Evolutionary conservation across 2,329 filamentous ascomycete species (phyloP).

Genomic region (Epichloe scottii): DNA sequence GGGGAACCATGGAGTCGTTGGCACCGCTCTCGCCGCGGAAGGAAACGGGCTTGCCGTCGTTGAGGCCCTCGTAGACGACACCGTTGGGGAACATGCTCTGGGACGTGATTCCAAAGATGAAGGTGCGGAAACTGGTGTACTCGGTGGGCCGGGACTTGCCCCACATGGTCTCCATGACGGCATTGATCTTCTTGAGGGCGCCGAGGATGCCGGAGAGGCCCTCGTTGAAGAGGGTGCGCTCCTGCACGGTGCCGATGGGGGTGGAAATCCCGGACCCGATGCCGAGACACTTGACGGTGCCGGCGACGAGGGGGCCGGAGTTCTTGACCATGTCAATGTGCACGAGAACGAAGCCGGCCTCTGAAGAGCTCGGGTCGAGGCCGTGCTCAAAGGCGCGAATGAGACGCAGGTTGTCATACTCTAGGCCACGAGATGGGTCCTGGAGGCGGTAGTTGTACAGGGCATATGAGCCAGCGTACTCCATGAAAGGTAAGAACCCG

Average conservation of each 20-base stretch:
- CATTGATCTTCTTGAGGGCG: constrained; percentile 54
- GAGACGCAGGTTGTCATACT: constrained; percentile 61
- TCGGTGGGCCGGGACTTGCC: constrained; percentile 68
- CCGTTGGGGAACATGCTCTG: constrained; percentile 92
- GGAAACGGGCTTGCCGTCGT: constrained; percentile 53
- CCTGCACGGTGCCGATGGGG: constrained; percentile 10
- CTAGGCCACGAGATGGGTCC: constrained; percentile 42
- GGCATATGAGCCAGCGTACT: constrained; percentile 60
- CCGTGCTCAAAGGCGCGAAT: constrained; percentile 87
- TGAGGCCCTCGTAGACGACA: constrained; percentile 77
- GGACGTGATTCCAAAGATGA: constrained; percentile 91
- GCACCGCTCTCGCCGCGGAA: constrained; percentile 91
- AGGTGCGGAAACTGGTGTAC: constrained; percentile 85
- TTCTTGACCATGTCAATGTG: constrained; percentile 93
- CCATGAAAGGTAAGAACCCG: constrained; percentile 88
- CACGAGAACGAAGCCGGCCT: constrained; percentile 91
- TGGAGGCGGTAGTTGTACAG: constrained; percentile 54
- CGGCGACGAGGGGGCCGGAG: constrained; percentile 64
- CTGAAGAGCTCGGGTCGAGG: constrained; percentile 73
- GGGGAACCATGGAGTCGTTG: constrained; percentile 87
- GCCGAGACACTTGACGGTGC: constrained; percentile 55
- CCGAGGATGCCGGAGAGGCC: constrained; percentile 49
- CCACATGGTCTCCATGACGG: constrained; percentile 88
- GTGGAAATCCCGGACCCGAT: constrained; percentile 23
- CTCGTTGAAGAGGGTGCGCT: constrained; percentile 49